A percentile compares a stretch with the other conserved stretches of the same genome.
Evolutionary conservation across 2,329 filamentous ascomycete species (phyloP).

Genomic region (Bipolaris bicolor): DNA sequence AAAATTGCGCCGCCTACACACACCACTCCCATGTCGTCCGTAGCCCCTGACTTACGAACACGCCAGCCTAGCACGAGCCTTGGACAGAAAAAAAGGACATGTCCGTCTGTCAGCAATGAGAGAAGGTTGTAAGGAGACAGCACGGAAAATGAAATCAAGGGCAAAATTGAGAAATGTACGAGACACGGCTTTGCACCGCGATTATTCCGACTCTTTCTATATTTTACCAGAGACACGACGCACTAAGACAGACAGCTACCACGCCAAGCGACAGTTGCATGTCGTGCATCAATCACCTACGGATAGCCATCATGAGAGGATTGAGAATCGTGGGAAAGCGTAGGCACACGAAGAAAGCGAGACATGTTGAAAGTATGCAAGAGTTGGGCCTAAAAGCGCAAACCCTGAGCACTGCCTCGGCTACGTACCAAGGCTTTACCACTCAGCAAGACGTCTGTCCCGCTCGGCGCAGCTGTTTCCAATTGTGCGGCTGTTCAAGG

Average conservation of each 20-base stretch:
- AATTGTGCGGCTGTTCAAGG: constrained; percentile 15
- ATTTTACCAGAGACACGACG: constrained; percentile 15
- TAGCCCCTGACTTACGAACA: background rate
- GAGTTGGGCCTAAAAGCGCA: constrained; percentile 13
- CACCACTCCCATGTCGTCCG: constrained; percentile 1
- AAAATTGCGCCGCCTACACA: constrained; percentile 2
- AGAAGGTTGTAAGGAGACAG: background rate
- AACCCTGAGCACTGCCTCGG: constrained; percentile 16
- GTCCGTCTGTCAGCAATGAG: constrained; percentile 5
- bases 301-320: constrained; percentile 13
- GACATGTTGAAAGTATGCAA: constrained; percentile 17
- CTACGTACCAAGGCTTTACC: constrained; percentile 32
- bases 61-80: constrained; percentile 1
- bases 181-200: constrained; percentile 10
- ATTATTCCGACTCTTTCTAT: constrained; percentile 16
- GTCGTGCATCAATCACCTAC: constrained; percentile 15
- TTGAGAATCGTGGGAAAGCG: constrained; percentile 7
- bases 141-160: background rate
- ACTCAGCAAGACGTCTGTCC: constrained; percentile 19
- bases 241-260: constrained; percentile 17
- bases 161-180: constrained; percentile 3
- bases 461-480: constrained; percentile 24
- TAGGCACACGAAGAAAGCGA: constrained; percentile 14
- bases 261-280: constrained; percentile 17
- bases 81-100: background rate